Percentiles rank a stretch among this genome's conserved stretches.
Evolutionary conservation across 495 filamentous ascomycete species (phyloP).

Genomic region (Penicillium canescens): DNA sequence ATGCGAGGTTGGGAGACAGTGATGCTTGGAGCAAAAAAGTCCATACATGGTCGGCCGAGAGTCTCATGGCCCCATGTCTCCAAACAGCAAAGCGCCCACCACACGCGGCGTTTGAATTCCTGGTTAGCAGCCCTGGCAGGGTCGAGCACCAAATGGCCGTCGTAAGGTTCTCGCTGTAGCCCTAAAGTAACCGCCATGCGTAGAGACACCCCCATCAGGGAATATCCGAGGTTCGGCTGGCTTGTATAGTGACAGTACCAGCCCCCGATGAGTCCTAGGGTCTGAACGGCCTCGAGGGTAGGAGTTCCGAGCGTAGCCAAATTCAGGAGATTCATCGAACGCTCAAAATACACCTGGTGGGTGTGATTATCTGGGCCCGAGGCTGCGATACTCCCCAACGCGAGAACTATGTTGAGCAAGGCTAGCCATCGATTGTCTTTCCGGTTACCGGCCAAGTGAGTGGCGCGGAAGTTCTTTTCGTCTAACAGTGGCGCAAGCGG

Average conservation of each 20-base stretch:
- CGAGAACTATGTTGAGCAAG: slow-evolving; percentile 72
- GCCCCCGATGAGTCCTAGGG: slow-evolving; percentile 69
- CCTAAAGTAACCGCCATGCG: slow-evolving; percentile 37
- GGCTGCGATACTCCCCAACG: slow-evolving; percentile 68
- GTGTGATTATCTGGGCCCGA: slow-evolving; percentile 66
- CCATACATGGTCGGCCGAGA: slow-evolving; percentile 70
- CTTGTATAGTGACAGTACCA: slow-evolving; percentile 82
- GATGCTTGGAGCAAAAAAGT: slow-evolving; percentile 66
- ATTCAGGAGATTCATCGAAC: slow-evolving; percentile 63
- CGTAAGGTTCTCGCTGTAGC: slow-evolving; percentile 16
- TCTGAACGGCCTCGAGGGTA: slow-evolving; percentile 70
- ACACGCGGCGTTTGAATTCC: slow-evolving; percentile 63
- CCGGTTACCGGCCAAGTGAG: slow-evolving; percentile 50
- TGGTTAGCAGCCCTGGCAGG: slow-evolving; percentile 35
- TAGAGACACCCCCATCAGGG: slow-evolving; percentile 41
- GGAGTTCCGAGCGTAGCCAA: slow-evolving; percentile 58
- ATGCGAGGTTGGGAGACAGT: slow-evolving; percentile 60
- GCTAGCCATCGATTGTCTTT: slow-evolving; percentile 67
- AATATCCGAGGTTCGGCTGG: slow-evolving; percentile 69
- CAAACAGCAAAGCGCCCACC: slow-evolving; percentile 73
- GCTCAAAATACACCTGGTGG: slow-evolving; percentile 69
- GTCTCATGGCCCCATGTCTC: slow-evolving; percentile 75
- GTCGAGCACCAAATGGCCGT: slow-evolving; percentile 7
- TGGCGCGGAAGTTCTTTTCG: slow-evolving; percentile 62
- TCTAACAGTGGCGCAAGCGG: slow-evolving; percentile 70